These are phyloP conservation scores for Adansonia madagascariensis DNA, from an alignment of 441 rosid genomes.

Conservation along the genomic window DNA sequence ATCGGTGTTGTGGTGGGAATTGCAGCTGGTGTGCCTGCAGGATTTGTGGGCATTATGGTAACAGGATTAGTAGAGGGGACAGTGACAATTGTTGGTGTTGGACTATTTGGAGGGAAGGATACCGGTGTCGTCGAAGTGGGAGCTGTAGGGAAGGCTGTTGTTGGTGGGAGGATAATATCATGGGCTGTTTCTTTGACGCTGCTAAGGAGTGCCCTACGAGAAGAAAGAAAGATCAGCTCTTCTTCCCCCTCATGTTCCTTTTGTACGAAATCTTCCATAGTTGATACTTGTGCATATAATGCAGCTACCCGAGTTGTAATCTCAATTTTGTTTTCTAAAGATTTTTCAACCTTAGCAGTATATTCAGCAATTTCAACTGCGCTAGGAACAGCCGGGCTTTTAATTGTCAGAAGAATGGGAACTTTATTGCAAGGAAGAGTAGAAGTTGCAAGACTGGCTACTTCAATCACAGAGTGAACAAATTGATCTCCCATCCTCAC, in stretches of 20 bases:
- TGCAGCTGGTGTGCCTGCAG: constrained; percentile 25
- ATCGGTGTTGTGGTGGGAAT: constrained; percentile 29
- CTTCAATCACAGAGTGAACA: constrained; percentile 32
- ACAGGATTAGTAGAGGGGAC: constrained; percentile 64
- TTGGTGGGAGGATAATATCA: constrained; percentile 49
- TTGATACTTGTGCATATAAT: constrained; percentile 37
- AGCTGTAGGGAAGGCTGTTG: constrained; percentile 45
- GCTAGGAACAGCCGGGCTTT: constrained; percentile 22
- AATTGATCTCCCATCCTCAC: constrained; percentile 28
- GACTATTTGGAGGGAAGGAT: constrained; percentile 42
- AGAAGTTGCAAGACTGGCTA: constrained; percentile 33
- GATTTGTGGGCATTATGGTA: constrained; percentile 46
- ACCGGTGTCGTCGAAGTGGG: constrained; percentile 33
- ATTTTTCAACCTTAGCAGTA: constrained; percentile 29
- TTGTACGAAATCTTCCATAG: constrained; percentile 27
- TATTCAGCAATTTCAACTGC: constrained; percentile 38
- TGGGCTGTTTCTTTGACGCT: constrained; percentile 31
- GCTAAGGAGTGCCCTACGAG: constrained; percentile 39
- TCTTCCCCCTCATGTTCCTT: constrained; percentile 27
- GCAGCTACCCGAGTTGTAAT: constrained; percentile 31
- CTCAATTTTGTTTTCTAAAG: constrained; percentile 16
- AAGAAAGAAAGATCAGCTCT: constrained; percentile 32
- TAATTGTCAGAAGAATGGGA: constrained; percentile 29
- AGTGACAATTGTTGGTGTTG: constrained; percentile 53
- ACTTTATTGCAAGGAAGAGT: constrained; percentile 33